Base-by-base conservation (phyloP, 371 early-diverging fungal genomes). In the Rhizomucor miehei region DNA sequence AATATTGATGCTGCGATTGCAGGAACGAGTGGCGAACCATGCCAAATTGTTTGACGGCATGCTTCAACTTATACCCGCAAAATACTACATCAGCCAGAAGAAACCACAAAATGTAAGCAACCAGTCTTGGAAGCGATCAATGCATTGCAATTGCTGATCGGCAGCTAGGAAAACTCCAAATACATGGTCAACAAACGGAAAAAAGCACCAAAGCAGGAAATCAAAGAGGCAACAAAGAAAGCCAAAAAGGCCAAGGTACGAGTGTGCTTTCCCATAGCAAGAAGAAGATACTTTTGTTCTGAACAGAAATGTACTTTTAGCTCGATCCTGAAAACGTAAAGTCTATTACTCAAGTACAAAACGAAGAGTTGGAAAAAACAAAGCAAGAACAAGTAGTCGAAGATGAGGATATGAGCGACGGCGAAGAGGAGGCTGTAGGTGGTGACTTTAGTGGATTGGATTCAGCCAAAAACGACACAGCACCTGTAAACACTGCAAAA, bases 201-300 rank as follows among this genome's bases (percentile, higher is more conserved):
- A 65, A 80, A 77, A 61, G 88, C 88, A 39, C 89, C 90, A 20
- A 89, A 90, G 59, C 88, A 88, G 67, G 84, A 76, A 23, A 75
- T 87, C 57, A 90, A 90, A 69, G 89, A 89, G 50, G 81, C 79
- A 19, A 78, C 86, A 48, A 88, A 86, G 67, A 87, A 88, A 58
- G 91, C 91, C 17, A 87, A 87, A 69, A 88, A 86, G 66, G 78
- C 80, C 23, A 87, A 88, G 78, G 84, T 85, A 69, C 52, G 40
- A 37, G 38, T n/a, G n/a, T n/a, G n/a, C n/a, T n/a, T n/a, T n/a
- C n/a, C n/a, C n/a, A n/a, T n/a, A n/a, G n/a, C n/a, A n/a, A n/a
- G n/a, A n/a, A n/a, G n/a, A n/a, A n/a, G n/a, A n/a, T n/a, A n/a
- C n/a, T n/a, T n/a, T n/a, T n/a, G n/a, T n/a, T n/a, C n/a, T n/a